Conservation (phyloP, 1,139 yeast genomes). For the Yamadazyma spencermartinsiae region DNA sequence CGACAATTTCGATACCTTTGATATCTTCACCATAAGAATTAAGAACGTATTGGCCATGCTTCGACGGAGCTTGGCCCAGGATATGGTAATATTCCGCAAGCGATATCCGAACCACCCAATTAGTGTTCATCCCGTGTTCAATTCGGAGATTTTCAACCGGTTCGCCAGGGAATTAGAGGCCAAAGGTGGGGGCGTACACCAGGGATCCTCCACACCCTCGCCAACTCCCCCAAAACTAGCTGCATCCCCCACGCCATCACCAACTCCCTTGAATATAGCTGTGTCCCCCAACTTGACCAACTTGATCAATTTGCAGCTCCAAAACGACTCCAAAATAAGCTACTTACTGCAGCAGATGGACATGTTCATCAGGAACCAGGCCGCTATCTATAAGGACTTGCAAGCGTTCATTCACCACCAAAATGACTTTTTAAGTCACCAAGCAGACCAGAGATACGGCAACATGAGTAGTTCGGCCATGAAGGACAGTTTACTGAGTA, state of each 20-base stretch:
- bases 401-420: conserved; percentile 21
- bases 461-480: conserved; percentile 2
- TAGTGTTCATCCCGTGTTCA: conserved; percentile 30
- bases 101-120: conserved; percentile 29
- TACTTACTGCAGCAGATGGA: conserved; percentile 20
- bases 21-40: conserved; percentile 17
- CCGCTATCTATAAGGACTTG: conserved; percentile 15
- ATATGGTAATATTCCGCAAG: conserved; percentile 30
- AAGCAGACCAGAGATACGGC: conserved; percentile 16
- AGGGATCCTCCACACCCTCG: conserved; percentile 7
- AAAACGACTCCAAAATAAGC: conserved; percentile 17
- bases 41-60: conserved; percentile 22
- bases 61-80: conserved; percentile 31
- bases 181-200: conserved; percentile 12
- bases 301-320: conserved; percentile 12
- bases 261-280: too few relatives aligned
- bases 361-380: conserved; percentile 19
- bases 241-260: not conserved
- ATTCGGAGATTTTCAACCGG: conserved; percentile 20
- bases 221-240: conserved; percentile 2
- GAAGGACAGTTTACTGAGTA: conserved; percentile 6
- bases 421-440: conserved; percentile 20
- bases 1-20: conserved; percentile 13
- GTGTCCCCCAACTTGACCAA: not conserved
- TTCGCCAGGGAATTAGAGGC: conserved; percentile 20